These are phyloP conservation scores for Gyromitra esculenta DNA, from an alignment of 2,329 filamentous ascomycete genomes.

Conservation along the genomic window DNA sequence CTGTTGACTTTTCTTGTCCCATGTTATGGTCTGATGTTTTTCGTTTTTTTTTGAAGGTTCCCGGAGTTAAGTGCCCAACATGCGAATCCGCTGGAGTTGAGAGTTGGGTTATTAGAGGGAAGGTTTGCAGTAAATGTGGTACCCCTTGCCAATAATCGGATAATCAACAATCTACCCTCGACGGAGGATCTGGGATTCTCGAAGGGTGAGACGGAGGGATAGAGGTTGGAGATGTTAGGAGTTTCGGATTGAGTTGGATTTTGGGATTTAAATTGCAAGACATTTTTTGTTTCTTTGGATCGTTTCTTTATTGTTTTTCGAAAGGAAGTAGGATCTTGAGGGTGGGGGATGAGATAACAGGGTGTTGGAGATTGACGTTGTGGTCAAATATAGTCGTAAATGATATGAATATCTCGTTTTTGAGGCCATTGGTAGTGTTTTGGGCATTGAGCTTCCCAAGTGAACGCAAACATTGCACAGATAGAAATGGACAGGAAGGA, in stretches of 20 bases:
- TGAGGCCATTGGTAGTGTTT: slow-evolving; percentile 23
- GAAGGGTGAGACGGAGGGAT: slow-evolving; percentile 6
- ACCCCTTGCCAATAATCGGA: slow-evolving; percentile 46
- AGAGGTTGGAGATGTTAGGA: slow-evolving; percentile 30
- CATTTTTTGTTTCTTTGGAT: slow-evolving; percentile 42
- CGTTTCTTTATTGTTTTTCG: slow-evolving; percentile 17
- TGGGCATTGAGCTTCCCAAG: slow-evolving; percentile 3
- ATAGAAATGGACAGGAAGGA: not conserved
- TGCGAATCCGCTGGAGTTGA: slow-evolving; percentile 54
- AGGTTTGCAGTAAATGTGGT: slow-evolving; percentile 55
- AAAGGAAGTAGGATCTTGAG: slow-evolving; percentile 11
- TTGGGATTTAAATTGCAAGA: slow-evolving; percentile 46
- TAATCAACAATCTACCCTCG: slow-evolving; percentile 3
- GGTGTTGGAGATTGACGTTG: not conserved
- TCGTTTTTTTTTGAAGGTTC: slow-evolving; percentile 50
- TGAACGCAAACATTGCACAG: not conserved
- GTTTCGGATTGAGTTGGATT: slow-evolving; percentile 44
- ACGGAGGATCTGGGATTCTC: slow-evolving; percentile 31
- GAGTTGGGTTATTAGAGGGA: slow-evolving; percentile 56
- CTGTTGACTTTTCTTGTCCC: not conserved
- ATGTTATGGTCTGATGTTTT: slow-evolving; percentile 26
- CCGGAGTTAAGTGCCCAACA: slow-evolving; percentile 55
- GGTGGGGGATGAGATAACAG: slow-evolving; percentile 18
- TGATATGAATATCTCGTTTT: slow-evolving; percentile 23
- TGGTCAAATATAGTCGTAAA: slow-evolving; percentile 16